Conservation (phyloP, 768 basidiomycete species). For the Cystofilobasidium macerans region DNA sequence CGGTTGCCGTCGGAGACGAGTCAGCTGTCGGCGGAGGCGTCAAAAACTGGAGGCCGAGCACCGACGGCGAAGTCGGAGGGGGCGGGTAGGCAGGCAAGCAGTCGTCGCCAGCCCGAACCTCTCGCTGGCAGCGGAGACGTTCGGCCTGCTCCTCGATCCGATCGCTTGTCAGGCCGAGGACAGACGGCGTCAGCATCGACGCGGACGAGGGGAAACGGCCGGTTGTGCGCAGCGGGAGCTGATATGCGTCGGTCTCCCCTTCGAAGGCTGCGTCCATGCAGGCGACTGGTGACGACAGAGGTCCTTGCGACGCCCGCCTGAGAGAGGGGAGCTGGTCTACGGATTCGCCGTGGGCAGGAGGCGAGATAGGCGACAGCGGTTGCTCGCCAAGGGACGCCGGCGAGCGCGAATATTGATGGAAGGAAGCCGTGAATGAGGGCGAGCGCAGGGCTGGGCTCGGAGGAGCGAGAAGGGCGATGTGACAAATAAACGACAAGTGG, state of each 20-base stretch:
- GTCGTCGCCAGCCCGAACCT: background rate
- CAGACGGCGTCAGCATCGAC: background rate
- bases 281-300: too few relatives aligned
- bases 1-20: background rate
- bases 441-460: slow-evolving; percentile 1
- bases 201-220: background rate
- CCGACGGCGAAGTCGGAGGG: background rate
- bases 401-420: background rate
- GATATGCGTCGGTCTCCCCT: too few relatives aligned
- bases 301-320: too few relatives aligned
- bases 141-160: background rate
- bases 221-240: background rate
- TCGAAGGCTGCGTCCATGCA: background rate
- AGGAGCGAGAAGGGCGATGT: too few relatives aligned
- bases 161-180: background rate
- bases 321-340: too few relatives aligned
- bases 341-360: too few relatives aligned
- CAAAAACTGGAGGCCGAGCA: background rate
- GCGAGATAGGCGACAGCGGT: background rate
- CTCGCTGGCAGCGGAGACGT: background rate
- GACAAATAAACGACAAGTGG: too few relatives aligned
- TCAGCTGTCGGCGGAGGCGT: background rate
- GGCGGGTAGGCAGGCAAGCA: background rate
- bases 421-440: background rate
- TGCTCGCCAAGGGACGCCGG: background rate